These are phyloP conservation scores for Rhynchosporium secalis DNA, from an alignment of 2,329 filamentous ascomycete genomes.

Conservation along the genomic window DNA sequence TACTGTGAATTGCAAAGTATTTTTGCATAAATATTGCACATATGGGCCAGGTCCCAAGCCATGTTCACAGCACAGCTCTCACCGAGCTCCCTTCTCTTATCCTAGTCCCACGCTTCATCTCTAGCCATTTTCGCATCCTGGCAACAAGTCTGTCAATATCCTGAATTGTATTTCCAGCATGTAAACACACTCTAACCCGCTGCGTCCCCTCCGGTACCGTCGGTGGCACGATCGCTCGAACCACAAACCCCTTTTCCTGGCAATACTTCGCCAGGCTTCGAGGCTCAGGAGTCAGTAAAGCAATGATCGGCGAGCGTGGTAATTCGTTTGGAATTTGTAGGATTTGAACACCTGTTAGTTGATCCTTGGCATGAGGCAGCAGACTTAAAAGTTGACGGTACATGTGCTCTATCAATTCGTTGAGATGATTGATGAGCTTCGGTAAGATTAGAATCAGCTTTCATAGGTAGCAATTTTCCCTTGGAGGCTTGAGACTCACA, in stretches of 20 bases:
- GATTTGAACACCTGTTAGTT: conserved; percentile 18
- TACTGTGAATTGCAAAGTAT: background rate
- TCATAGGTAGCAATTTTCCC: background rate
- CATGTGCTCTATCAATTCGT: conserved; percentile 48
- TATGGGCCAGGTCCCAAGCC: background rate
- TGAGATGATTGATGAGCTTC: conserved; percentile 45
- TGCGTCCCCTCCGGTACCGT: conserved; percentile 65
- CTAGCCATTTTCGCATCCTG: conserved; percentile 33
- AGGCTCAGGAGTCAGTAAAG: conserved; percentile 58
- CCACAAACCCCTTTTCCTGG: conserved; percentile 58
- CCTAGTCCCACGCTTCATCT: background rate
- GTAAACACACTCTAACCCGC: conserved; percentile 65
- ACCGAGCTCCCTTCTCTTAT: background rate
- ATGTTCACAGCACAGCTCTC: conserved; percentile 21
- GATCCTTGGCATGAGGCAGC: conserved; percentile 8
- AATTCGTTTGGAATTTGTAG: conserved; percentile 36
- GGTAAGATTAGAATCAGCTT: conserved; percentile 2
- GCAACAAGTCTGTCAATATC: conserved; percentile 54
- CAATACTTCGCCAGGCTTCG: conserved; percentile 60
- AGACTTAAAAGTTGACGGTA: conserved; percentile 47
- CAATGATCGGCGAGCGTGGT: conserved; percentile 64
- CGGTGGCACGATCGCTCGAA: conserved; percentile 66
- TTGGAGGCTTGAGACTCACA: conserved; percentile 37
- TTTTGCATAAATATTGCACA: background rate
- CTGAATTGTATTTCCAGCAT: conserved; percentile 61